Evolutionary conservation across 169 alveolate species (phyloP).

Genomic region (Eimeria brunetti): DNA sequence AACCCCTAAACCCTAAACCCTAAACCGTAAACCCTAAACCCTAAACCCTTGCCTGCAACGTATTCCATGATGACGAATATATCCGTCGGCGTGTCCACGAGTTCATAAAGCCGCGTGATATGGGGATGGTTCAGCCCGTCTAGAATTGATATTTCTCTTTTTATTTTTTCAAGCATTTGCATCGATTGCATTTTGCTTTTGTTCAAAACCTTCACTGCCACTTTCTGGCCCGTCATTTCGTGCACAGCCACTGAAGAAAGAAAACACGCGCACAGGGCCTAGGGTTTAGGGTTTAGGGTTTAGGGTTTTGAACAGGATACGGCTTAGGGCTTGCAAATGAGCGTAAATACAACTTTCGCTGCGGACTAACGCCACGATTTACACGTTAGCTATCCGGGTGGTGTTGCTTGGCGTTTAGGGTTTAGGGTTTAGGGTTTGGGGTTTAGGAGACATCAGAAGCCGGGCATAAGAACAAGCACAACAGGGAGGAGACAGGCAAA

Average conservation of each 20-base stretch:
- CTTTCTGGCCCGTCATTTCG: constrained; percentile 90
- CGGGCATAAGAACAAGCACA: background rate
- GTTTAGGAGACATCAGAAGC: background rate
- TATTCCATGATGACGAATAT: constrained; percentile 92
- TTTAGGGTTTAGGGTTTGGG: constrained; percentile 49
- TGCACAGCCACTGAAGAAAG: constrained; percentile 87
- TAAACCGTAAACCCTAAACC: background rate
- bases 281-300: too few species aligned
- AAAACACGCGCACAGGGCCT: background rate
- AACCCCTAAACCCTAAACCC: constrained; percentile 16
- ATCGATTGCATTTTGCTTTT: constrained; percentile 91
- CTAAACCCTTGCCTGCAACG: constrained; percentile 86
- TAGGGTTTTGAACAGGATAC: background rate
- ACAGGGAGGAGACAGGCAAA: background rate
- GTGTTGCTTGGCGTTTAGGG: background rate
- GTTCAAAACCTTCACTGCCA: constrained; percentile 95
- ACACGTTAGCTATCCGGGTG: background rate
- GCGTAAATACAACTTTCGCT: background rate
- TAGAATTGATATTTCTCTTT: constrained; percentile 93
- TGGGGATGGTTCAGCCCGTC: constrained; percentile 84
- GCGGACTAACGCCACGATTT: background rate
- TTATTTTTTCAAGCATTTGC: constrained; percentile 92
- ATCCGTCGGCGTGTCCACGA: constrained; percentile 91
- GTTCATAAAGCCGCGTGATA: constrained; percentile 85
- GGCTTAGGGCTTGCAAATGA: background rate